These are phyloP conservation scores for Penicillium pancosmium DNA, from an alignment of 495 filamentous ascomycete genomes.

Conservation along the genomic window DNA sequence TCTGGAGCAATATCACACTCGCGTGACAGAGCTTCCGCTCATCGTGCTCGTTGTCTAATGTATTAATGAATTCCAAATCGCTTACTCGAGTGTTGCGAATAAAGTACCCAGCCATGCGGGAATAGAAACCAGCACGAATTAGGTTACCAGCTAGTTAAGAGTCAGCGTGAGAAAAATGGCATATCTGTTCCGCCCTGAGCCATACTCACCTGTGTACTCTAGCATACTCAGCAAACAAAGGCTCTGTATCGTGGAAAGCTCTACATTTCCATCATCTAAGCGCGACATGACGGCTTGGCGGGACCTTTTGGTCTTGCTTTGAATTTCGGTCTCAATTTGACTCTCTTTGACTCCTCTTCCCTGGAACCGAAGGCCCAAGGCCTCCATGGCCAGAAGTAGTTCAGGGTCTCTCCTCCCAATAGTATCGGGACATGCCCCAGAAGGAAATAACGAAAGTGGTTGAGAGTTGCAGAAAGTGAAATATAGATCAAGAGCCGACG, in stretches of 20 bases:
- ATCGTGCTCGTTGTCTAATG: constrained; percentile 33
- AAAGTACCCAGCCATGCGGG: constrained; percentile 39
- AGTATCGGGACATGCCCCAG: constrained; percentile 22
- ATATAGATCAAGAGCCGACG: constrained; percentile 25
- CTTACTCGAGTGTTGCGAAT: constrained; percentile 34
- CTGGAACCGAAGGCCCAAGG: constrained; percentile 37
- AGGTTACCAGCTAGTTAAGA: constrained; percentile 34
- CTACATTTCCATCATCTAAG: constrained; percentile 35
- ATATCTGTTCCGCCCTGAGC: background rate
- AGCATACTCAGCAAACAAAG: constrained; percentile 44
- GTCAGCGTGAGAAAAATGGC: background rate
- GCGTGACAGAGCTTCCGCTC: constrained; percentile 42
- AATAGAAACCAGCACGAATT: constrained; percentile 39
- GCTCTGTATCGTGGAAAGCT: constrained; percentile 46
- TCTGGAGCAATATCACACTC: constrained; percentile 41
- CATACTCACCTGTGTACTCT: constrained; percentile 41
- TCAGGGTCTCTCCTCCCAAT: constrained; percentile 34
- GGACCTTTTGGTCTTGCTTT: constrained; percentile 31
- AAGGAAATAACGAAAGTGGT: constrained; percentile 42
- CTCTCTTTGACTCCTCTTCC: constrained; percentile 13
- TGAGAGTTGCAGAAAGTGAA: constrained; percentile 42
- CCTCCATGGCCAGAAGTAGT: constrained; percentile 40
- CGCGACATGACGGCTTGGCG: constrained; percentile 35
- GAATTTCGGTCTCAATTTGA: constrained; percentile 19
- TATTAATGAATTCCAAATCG: constrained; percentile 21